phyloP scores from a whole-genome alignment of 768 basidiomycete species.

The Lactarius vividus region DNA sequence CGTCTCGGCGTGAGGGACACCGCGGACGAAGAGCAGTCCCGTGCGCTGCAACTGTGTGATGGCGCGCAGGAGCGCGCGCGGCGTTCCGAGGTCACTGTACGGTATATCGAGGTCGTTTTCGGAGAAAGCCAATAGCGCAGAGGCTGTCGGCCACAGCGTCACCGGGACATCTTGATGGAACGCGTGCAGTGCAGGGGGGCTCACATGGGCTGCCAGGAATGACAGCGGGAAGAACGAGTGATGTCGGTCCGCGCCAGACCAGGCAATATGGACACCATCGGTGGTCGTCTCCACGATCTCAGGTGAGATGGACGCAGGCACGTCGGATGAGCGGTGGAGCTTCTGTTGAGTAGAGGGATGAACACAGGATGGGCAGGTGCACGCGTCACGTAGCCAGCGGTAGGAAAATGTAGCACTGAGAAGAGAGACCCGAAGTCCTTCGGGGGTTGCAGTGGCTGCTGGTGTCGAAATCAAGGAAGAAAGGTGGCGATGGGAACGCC shows the following conservation, averaged over 20 bases:
- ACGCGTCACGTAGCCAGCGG: constrained; percentile 84
- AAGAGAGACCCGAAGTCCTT: constrained; percentile 25
- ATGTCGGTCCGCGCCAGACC: constrained; percentile 55
- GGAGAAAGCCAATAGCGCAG: constrained; percentile 34
- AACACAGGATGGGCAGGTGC: constrained; percentile 66
- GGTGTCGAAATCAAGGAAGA: neutral
- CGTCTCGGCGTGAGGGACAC: constrained; percentile 64
- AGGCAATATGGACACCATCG: constrained; percentile 49
- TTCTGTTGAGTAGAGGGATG: constrained; percentile 81
- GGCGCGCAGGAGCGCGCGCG: constrained; percentile 49
- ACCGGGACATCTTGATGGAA: constrained; percentile 47
- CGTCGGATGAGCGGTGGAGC: constrained; percentile 65
- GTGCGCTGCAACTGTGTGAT: constrained; percentile 69
- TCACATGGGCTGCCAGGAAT: constrained; percentile 52
- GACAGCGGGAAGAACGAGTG: constrained; percentile 48
- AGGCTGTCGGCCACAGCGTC: constrained; percentile 45
- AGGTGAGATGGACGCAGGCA: constrained; percentile 51
- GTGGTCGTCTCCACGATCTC: constrained; percentile 38
- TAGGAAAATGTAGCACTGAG: constrained; percentile 54
- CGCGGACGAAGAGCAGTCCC: constrained; percentile 71
- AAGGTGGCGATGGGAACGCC: neutral
- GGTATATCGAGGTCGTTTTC: constrained; percentile 49
- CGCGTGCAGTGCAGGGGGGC: constrained; percentile 33
- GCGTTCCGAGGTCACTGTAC: constrained; percentile 50
- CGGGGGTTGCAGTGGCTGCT: neutral